Base-by-base conservation (phyloP, 2,329 filamentous ascomycete species). In the Aspergillus novofumigatus region DNA sequence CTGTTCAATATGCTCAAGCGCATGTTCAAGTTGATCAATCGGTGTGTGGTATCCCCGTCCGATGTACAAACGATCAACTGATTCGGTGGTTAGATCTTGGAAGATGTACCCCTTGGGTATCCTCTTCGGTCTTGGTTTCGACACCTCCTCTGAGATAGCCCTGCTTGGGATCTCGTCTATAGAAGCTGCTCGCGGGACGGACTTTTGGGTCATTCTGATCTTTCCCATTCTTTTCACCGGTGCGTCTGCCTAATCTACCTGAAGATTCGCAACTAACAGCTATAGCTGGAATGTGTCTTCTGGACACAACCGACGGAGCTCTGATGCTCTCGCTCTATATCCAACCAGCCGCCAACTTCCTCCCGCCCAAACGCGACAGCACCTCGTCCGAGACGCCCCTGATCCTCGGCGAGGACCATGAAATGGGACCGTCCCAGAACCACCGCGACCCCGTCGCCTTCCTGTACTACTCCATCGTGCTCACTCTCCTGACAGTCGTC, bases 291-390 rank as follows among this genome's bases (percentile, higher is more conserved):
- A 97, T 99, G 94, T 97, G 92, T 72, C 81, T 97, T 23, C 80
- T 97, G 5, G 94, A 97, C 74, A 97, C 92, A 0, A 89, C 87
- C 0, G 94, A 97, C 66, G 93, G 93, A 25, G 93, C 93, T 1
- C 81, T 97, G 21, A 97, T 97, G 92, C 92, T 96, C 85, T 87
- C 89, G 0, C 80, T 97, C 1, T 97, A 99, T 75, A 92, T 92
- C 35, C 77, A 78, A 56, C 77, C 77, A 1, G 73, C 75, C 21
- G 62, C 68, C 14, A 74, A 77, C 59, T 76, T 75, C 61, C 69
- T 76, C 10, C 67, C 71, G 0, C 52, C 64, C 2, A 70, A 71
- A 49, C 61, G 58, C 26, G 65, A 65, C 42, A 57, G 53, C 53
- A 59, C 59, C 8, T 20, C 58, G 17, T 61, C 65, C 2, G 61